Evolutionary conservation across 306 rosid species (phyloP), one percentile per base, ranked within the genome.

Genomic region (Cucurbita pepo): DNA sequence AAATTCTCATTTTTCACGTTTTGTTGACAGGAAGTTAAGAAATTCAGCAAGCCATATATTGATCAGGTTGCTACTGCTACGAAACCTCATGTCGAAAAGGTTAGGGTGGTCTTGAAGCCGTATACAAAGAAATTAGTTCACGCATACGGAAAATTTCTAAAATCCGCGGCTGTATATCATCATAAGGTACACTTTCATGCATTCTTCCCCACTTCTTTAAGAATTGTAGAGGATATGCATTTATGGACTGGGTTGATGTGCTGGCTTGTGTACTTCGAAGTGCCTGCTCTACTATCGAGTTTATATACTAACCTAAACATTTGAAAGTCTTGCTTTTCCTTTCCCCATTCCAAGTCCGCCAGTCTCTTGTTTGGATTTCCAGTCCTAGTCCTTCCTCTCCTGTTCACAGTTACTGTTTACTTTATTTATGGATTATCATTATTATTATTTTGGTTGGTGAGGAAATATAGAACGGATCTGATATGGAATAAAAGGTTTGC

Each of bases 71-170:
- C 97, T 54, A 73, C 81, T 77, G 86, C 79, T 4, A 85, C 95
- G 10, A 91, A 88, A 73, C 99, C 99, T 55, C 96, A 95, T 56
- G 95, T 91, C 53, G 90, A 87, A 45, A 88, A 86, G 75, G 88
- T 80, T 21, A 87, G 84, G 52, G 90, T 78, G 58, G 86, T 77
- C 77, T 76, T 95, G 84, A 89, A 84, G 73, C 99, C 99, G 36
- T 86, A 88, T 78, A 81, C 92, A 55, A 80, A 81, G 77, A 53
- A 86, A 76, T 84, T 34, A 61, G 89, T 89, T 80, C 85, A 55
- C 66, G 86, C 77, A 40, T 94, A 88, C 43, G 86, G 91, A 76
- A 81, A 84, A 72, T 94, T 94, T 86, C 84, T 94, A 74, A 79
- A 91, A 80, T 86, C 91, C 57, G 97, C 97, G 16, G 85, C 96